phyloP scores from a whole-genome alignment of 176 grass and related monocot species.

The Themeda triandra region DNA sequence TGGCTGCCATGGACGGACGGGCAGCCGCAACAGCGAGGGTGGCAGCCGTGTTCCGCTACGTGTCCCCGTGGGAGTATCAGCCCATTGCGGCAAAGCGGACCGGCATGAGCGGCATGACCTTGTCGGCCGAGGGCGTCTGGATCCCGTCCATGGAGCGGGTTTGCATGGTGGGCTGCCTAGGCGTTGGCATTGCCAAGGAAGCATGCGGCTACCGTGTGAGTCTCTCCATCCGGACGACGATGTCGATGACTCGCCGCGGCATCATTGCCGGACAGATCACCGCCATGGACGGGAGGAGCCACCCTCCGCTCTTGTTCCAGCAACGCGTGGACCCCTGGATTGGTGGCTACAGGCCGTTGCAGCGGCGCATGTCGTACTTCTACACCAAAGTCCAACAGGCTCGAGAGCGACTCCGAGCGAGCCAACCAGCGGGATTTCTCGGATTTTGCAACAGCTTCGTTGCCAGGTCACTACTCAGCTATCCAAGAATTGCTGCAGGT shows the following conservation, averaged over 20 bases:
- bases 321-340: not conserved
- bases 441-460: slow-evolving; percentile 44
- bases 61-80: too few species aligned
- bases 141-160: slow-evolving; percentile 51
- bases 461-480: slow-evolving; percentile 73
- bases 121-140: slow-evolving; percentile 77
- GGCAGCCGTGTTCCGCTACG: slow-evolving; percentile 50
- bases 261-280: slow-evolving; percentile 52
- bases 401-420: not conserved
- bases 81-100: slow-evolving; percentile 26
- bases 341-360: not conserved
- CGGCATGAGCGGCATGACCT: slow-evolving; percentile 48
- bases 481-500: slow-evolving; percentile 28
- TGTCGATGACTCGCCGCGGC: slow-evolving; percentile 45
- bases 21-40: slow-evolving; percentile 35
- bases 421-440: slow-evolving; percentile 45
- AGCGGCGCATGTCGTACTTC: slow-evolving; percentile 27
- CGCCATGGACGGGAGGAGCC: slow-evolving; percentile 3
- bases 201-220: slow-evolving; percentile 58
- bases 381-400: slow-evolving; percentile 57
- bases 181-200: not conserved
- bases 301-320: not conserved
- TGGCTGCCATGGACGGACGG: not conserved
- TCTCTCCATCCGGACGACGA: slow-evolving; percentile 50
- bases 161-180: slow-evolving; percentile 81